Evolutionary conservation across 768 basidiomycete species (phyloP).

Genomic region (Tylopilus cervinicoccineus): DNA sequence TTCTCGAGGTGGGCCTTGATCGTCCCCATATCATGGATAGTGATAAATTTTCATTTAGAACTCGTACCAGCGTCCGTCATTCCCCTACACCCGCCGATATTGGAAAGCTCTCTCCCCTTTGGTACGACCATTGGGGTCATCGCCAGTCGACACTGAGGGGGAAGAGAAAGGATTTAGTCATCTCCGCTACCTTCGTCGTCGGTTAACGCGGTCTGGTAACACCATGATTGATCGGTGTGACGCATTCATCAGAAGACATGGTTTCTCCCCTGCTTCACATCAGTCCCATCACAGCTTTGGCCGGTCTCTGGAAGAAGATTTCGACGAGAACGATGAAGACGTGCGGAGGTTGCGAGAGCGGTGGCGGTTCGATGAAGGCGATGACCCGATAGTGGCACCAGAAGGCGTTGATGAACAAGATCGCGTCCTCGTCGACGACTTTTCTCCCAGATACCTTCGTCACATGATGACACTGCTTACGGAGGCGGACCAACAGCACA

Average conservation of each 20-base stretch:
- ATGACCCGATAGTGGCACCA: conserved; percentile 49
- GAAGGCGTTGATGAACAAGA: conserved; percentile 67
- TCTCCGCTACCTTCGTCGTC: conserved; percentile 51
- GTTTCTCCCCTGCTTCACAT: conserved; percentile 12
- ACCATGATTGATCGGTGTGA: conserved; percentile 69
- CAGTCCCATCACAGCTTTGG: conserved; percentile 14
- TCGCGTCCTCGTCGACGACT: conserved; percentile 69
- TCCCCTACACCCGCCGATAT: conserved; percentile 56
- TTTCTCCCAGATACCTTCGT: conserved; percentile 53
- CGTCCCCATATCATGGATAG: not conserved
- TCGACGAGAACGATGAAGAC: conserved; percentile 37
- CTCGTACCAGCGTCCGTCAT: conserved; percentile 62
- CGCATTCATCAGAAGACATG: conserved; percentile 24
- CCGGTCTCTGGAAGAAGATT: conserved; percentile 25
- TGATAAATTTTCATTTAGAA: conserved; percentile 39
- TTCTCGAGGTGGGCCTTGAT: conserved; percentile 59
- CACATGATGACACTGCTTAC: conserved; percentile 53
- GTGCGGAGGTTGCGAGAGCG: conserved; percentile 44
- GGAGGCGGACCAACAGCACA: conserved; percentile 48
- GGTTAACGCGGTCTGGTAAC: conserved; percentile 81
- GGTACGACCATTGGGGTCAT: conserved; percentile 30
- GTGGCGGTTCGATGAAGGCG: conserved; percentile 71
- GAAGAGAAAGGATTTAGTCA: conserved; percentile 24
- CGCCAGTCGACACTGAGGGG: conserved; percentile 20
- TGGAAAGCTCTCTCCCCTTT: conserved; percentile 59